A percentile compares a stretch with the other conserved stretches of the same genome.
Evolutionary conservation across 2,329 filamentous ascomycete species (phyloP).

Genomic region (Penicillium concentricum): DNA sequence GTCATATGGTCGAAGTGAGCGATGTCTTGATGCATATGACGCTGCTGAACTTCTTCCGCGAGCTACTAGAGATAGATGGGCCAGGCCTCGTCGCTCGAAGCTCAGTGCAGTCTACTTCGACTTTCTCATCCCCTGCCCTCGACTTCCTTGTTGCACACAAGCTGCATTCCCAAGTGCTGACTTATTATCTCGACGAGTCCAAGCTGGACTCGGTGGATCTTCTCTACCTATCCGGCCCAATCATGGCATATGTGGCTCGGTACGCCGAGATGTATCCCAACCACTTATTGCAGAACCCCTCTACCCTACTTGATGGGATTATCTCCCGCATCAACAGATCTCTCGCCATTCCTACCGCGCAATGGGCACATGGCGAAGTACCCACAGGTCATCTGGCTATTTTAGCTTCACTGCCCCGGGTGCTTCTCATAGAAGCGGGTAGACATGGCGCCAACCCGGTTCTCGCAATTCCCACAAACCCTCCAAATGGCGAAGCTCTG

Average conservation of each 20-base stretch:
- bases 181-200: conserved; percentile 53
- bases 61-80: conserved; percentile 49
- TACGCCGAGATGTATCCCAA: conserved; percentile 57
- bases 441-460: conserved; percentile 45
- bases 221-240: conserved; percentile 54
- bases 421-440: conserved; percentile 49
- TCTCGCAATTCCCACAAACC: conserved; percentile 51
- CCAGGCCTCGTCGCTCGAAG: conserved; percentile 35
- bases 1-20: conserved; percentile 56
- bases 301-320: conserved; percentile 45
- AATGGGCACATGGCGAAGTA: conserved; percentile 55
- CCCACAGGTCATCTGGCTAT: conserved; percentile 57
- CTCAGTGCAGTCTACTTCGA: conserved; percentile 34
- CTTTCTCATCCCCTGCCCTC: conserved; percentile 45
- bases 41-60: conserved; percentile 57
- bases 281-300: conserved; percentile 50
- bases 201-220: conserved; percentile 52
- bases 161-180: conserved; percentile 51
- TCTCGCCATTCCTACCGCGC: conserved; percentile 44
- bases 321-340: conserved; percentile 49
- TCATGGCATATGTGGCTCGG: conserved; percentile 58
- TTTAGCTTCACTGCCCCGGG: conserved; percentile 57
- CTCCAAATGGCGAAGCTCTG: conserved; percentile 54
- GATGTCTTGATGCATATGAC: conserved; percentile 63
- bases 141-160: conserved; percentile 54